Conservation (phyloP, 2,329 filamentous ascomycete species). For the Colletotrichum zoysiae region DNA sequence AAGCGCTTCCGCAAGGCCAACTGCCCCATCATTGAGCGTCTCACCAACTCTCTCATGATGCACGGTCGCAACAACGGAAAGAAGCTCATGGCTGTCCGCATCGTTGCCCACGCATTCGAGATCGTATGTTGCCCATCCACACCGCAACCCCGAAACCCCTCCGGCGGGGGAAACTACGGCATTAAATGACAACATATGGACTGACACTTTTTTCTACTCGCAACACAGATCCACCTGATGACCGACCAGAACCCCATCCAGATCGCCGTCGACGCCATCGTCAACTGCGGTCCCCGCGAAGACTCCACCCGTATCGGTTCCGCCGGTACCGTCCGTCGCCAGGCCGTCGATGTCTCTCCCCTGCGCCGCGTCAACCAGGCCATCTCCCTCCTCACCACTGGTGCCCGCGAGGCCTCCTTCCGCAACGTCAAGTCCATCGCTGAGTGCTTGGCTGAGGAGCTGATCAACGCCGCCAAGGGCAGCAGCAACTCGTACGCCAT, state of each 20-base stretch:
- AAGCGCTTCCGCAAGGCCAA: constrained; percentile 99
- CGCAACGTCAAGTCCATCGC: constrained; percentile 99
- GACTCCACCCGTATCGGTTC: constrained; percentile 99
- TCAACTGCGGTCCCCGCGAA: constrained; percentile 99
- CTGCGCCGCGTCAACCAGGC: constrained; percentile 99
- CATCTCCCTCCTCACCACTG: constrained; percentile 98
- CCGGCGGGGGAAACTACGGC: neutral
- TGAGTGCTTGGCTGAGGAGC: constrained; percentile 99
- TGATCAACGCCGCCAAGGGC: constrained; percentile 99
- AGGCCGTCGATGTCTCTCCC: constrained; percentile 99
- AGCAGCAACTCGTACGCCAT: constrained; percentile 99
- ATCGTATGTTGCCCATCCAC: constrained; percentile 78
- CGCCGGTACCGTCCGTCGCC: constrained; percentile 99
- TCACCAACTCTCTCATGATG: constrained; percentile 99
- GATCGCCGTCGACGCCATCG: constrained; percentile 98
- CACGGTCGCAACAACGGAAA: constrained; percentile 99
- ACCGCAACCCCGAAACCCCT: constrained; percentile 42
- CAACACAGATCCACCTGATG: constrained; percentile 95
- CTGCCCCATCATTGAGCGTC: constrained; percentile 99
- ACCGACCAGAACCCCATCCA: constrained; percentile 99
- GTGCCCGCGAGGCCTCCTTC: constrained; percentile 98
- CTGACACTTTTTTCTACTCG: constrained; percentile 47
- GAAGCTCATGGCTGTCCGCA: constrained; percentile 99
- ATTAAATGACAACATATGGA: constrained; percentile 9
- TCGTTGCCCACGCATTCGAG: constrained; percentile 98